These are phyloP conservation scores for Kodamaea leandrae DNA, from an alignment of 805 yeast species.

Conservation along the genomic window DNA sequence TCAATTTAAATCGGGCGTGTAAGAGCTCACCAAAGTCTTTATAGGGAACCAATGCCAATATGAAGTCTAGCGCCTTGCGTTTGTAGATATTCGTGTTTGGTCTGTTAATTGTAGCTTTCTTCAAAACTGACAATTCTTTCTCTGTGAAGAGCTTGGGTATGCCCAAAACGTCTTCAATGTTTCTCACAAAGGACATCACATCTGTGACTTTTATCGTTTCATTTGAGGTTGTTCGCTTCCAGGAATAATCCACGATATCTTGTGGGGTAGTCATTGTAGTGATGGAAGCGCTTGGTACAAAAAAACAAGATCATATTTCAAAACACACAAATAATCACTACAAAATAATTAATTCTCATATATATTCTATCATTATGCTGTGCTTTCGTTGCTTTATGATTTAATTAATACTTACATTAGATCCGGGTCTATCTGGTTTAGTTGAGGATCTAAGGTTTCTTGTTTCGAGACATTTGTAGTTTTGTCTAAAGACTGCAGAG, in stretches of 20 bases:
- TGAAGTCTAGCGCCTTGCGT: slow-evolving; percentile 22
- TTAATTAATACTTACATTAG: too few relatives aligned
- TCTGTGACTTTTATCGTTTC: slow-evolving; percentile 22
- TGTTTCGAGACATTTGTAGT: neutral
- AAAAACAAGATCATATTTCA: too few relatives aligned
- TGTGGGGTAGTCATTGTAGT: slow-evolving; percentile 4
- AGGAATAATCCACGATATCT: slow-evolving; percentile 10
- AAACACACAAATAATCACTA: too few relatives aligned
- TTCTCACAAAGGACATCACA: slow-evolving; percentile 19
- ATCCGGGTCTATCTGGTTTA: neutral
- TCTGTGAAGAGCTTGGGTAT: slow-evolving; percentile 17
- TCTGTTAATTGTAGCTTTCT: slow-evolving; percentile 11
- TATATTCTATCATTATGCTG: neutral
- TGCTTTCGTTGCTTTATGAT: too few relatives aligned
- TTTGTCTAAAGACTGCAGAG: too few relatives aligned
- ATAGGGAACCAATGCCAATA: slow-evolving; percentile 23
- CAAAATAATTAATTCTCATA: too few relatives aligned
- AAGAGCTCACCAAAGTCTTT: slow-evolving; percentile 21
- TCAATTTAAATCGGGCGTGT: slow-evolving; percentile 16
- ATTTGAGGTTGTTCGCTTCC: slow-evolving; percentile 6
- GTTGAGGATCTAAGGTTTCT: neutral
- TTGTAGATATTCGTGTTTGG: slow-evolving; percentile 19
- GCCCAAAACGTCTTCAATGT: slow-evolving; percentile 20
- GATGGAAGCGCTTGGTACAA: neutral
- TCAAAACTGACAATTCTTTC: slow-evolving; percentile 12